Base-by-base conservation (phyloP, 2,329 filamentous ascomycete genomes). In the Fusarium fujikuroi region DNA sequence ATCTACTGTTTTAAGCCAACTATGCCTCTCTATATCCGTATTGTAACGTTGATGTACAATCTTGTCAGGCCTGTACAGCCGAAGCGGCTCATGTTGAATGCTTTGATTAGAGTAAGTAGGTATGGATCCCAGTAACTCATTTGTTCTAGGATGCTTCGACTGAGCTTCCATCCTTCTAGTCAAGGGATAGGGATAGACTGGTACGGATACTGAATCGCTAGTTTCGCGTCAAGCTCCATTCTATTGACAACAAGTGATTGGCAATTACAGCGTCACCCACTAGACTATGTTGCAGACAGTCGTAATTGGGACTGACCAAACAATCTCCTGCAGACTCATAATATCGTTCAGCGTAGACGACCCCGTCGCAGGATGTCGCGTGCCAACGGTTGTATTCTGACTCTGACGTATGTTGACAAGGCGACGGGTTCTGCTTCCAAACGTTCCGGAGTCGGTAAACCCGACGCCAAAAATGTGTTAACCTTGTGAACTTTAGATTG, bases 71-170 rank as follows among this genome's bases (percentile, higher is more conserved):
- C 30, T 43, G 37, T 32, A 14, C 25, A 56, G 23, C 21, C n/a
- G 14, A 21, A 19, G 53, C 25, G 25, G 39, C 39, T 49, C 30
- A 25, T 42, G 30, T 37, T 32, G 47, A 28, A 39, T 25, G n/a
- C 19, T n/a, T 19, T 52, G 30, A 49, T 18, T 46, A 34, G 19
- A 42, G 19, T 21, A 60, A 9, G 25, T 10, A 52, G 11, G 8
- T 23, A 52, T 43, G n/a, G 23, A 47, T 58, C 21, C n/a, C n/a
- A 66, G 18, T 40, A 32, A 32, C 30, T 32, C 10, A 50, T 12
- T 42, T 70, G 37, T 73, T 73, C 70, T 56, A 57, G 56, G 46
- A 30, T 60, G 57, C 70, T 73, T 73, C 70, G 61, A 70, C 39
- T 30, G 44, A 52, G 52, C 61, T 62, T 71, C 61, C 11, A 71